Percentiles rank a stretch among this genome's conserved stretches.
These are phyloP conservation scores for Angomonas ambiguus DNA, from an alignment of 208 protist species.

Conservation along the genomic window DNA sequence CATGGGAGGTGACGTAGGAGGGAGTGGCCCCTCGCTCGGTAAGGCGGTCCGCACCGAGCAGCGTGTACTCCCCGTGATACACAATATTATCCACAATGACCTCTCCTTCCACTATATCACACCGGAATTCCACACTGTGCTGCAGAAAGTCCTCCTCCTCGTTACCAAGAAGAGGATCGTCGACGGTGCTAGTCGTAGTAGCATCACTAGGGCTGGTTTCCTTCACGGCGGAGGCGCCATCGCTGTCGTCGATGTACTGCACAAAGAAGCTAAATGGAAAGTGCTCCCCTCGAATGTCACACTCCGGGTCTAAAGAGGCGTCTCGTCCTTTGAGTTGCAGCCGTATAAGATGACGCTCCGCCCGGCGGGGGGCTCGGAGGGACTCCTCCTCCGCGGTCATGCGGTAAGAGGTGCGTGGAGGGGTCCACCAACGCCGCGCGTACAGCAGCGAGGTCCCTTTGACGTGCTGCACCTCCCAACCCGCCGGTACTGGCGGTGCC, in stretches of 20 bases:
- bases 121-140: conserved; percentile 67
- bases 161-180: not conserved
- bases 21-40: not conserved
- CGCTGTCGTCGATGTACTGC: conserved; percentile 22
- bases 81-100: conserved; percentile 65
- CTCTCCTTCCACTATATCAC: conserved; percentile 79
- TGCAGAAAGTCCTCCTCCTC: conserved; percentile 21
- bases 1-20: not conserved
- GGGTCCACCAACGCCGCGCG: conserved; percentile 60
- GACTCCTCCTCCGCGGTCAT: not conserved
- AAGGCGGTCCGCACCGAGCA: not conserved
- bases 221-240: too few species aligned
- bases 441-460: conserved; percentile 70
- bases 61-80: conserved; percentile 35
- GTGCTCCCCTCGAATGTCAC: conserved; percentile 79
- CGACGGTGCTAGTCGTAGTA: too few species aligned
- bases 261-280: conserved; percentile 86
- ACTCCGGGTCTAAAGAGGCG: conserved; percentile 81
- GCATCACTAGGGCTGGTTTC: too few species aligned
- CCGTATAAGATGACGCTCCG: conserved; percentile 70
- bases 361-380: conserved; percentile 1
- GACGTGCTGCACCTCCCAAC: conserved; percentile 75
- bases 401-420: conserved; percentile 17
- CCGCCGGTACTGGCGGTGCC: conserved; percentile 46
- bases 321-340: conserved; percentile 76